Percentiles rank a stretch among this genome's conserved stretches.
Conservation (phyloP, 192 early-diverging fungal genomes). For the Umbelopsis sp. region DNA sequence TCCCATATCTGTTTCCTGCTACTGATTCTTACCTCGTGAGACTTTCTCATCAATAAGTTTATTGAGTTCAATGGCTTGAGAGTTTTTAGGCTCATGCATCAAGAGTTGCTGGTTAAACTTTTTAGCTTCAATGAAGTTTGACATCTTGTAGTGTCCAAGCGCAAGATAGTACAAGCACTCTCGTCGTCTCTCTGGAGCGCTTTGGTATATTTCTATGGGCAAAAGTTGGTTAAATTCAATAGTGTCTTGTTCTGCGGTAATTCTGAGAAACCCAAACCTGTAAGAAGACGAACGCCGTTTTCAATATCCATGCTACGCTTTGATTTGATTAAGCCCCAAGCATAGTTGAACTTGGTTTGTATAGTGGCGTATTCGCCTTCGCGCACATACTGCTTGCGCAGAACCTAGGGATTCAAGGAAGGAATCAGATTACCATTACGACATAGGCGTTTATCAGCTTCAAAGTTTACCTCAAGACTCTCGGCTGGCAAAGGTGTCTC, state of each 20-base stretch:
- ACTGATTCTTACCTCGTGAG: slow-evolving; percentile 40
- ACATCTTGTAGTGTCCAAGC: slow-evolving; percentile 88
- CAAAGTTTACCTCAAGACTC: not conserved
- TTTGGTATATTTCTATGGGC: slow-evolving; percentile 82
- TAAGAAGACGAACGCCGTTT: slow-evolving; percentile 74
- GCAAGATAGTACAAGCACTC: slow-evolving; percentile 97
- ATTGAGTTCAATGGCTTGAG: slow-evolving; percentile 73
- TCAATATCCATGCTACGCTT: slow-evolving; percentile 68
- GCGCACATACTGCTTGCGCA: slow-evolving; percentile 71
- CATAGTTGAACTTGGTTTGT: slow-evolving; percentile 97
- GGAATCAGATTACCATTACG: not conserved
- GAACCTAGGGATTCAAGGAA: slow-evolving; percentile 44
- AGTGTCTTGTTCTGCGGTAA: not conserved
- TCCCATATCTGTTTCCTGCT: not conserved
- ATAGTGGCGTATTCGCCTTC: slow-evolving; percentile 67
- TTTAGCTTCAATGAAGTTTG: slow-evolving; percentile 81
- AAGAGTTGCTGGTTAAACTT: slow-evolving; percentile 84
- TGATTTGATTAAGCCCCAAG: slow-evolving; percentile 88
- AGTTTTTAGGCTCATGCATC: slow-evolving; percentile 81
- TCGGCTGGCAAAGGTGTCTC: slow-evolving; percentile 10
- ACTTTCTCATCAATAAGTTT: slow-evolving; percentile 84
- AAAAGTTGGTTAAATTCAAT: not conserved
- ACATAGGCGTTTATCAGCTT: not conserved
- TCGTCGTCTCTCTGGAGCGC: slow-evolving; percentile 78
- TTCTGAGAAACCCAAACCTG: slow-evolving; percentile 50